Base-by-base conservation (phyloP, 345 rosid species). In the Salix arbutifolia region DNA sequence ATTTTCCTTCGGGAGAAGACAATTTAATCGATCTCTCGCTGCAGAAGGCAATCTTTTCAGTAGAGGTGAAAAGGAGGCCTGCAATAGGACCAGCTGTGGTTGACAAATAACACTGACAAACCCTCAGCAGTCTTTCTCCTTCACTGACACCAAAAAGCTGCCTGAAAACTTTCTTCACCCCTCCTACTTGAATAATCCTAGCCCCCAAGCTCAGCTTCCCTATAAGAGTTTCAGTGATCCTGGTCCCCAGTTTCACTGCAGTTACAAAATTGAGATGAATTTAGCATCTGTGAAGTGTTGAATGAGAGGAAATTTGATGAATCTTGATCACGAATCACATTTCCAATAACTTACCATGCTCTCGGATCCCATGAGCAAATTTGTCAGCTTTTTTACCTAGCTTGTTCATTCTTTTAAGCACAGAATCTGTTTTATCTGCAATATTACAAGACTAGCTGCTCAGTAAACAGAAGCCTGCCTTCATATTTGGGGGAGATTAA, bases 201-300 rank as follows among this genome's bases (percentile, higher is more conserved):
- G 87, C 87, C 25, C 89, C 90, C 71, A 87, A 74, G 18, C 81
- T 85, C 67, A 89, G 62, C 82, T 89, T 89, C 70, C 87, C 90
- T 37, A 77, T 86, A 71, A 89, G 72, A 33, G 84, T 85, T 65
- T 89, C 84, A 4, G 77, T 84, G 40, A 89, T 77, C 80, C 74
- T 87, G 31, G 78, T 33, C 28, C 85, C 86, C 52, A 89, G 26
- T 13, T 77, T 84, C 71, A 87, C 90, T 89, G 80, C 79, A 81
- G 6, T 74, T 19, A 37, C 65, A 71, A 4, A 44, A 9, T 5
- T n/a, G 18, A 8, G 56, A 56, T 8, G 23, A 67, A 33, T 67
- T 52, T 37, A 25, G 37, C 11, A 30, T 35, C 56, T 5, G 0
- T 13, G 1, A 12, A 31, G n/a, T 13, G 8, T 70, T 70, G 38